Evolutionary conservation across 768 basidiomycete genomes (phyloP).

Genomic region (Saitozyma sp.): DNA sequence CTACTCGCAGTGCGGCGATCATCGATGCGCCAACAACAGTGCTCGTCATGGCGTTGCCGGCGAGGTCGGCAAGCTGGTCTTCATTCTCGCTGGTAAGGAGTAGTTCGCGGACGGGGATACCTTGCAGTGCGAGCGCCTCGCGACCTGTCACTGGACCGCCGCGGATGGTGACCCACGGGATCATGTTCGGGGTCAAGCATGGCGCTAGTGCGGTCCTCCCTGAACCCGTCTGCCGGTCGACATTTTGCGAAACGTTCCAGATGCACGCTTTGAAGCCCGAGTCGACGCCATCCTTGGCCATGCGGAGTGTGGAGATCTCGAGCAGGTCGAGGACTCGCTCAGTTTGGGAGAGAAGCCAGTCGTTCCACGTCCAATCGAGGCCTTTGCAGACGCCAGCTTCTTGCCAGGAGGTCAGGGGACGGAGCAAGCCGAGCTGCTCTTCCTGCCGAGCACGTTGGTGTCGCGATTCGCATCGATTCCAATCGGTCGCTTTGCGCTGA

Average conservation of each 20-base stretch:
- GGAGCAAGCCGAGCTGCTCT: slow-evolving; percentile 74
- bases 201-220: slow-evolving; percentile 80
- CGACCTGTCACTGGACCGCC: slow-evolving; percentile 93
- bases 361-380: slow-evolving; percentile 86
- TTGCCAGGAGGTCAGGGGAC: slow-evolving; percentile 89
- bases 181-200: slow-evolving; percentile 94
- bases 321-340: slow-evolving; percentile 94
- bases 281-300: slow-evolving; percentile 76
- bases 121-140: slow-evolving; percentile 91
- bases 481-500: slow-evolving; percentile 72
- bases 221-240: slow-evolving; percentile 83
- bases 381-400: slow-evolving; percentile 80
- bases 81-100: slow-evolving; percentile 88
- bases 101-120: slow-evolving; percentile 86
- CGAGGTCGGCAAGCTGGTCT: slow-evolving; percentile 89
- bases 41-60: slow-evolving; percentile 97
- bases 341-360: slow-evolving; percentile 90
- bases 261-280: slow-evolving; percentile 89
- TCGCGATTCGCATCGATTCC: slow-evolving; percentile 88
- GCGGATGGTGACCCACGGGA: slow-evolving; percentile 91
- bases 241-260: slow-evolving; percentile 96
- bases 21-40: slow-evolving; percentile 92
- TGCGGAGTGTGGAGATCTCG: slow-evolving; percentile 83
- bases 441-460: slow-evolving; percentile 85
- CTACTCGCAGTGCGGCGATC: slow-evolving; percentile 72